Evolutionary conservation across 2,329 filamentous ascomycete genomes (phyloP), one percentile per base, ranked within the genome.

Genomic region (Monilinia laxa): DNA sequence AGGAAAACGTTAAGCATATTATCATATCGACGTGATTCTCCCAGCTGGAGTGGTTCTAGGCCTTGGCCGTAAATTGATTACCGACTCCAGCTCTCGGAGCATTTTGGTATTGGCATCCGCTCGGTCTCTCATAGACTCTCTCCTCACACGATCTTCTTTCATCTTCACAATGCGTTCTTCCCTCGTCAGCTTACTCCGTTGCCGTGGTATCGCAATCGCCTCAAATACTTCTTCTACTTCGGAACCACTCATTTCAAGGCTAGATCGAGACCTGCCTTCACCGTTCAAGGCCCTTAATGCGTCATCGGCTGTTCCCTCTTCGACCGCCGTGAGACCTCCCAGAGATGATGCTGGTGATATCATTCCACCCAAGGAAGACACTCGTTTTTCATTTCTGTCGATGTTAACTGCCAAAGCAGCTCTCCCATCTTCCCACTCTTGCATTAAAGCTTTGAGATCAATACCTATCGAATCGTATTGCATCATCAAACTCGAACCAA

Each of bases 391-490:
- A 75, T 93, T 92, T 67, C 89, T 87, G 77, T 95, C 90, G 74
- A 97, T 90, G 71, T 90, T 93, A 65, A 87, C 86, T 57, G 92
- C 88, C 63, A 99, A 81, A 7, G 92, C 88, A n/a, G 89, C 85
- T 77, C 91, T 94, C 62, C 94, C 95, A 63, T 90, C 86, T 73
- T 96, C 92, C 93, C 93, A 97, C 70, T 92, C 90, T 70, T 90
- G 84, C 78, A 93, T 87, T 60, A 97, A 80, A 54, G 89, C 85
- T 76, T 90, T 90, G 55, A 99, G 83, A 75, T 99, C 95, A 35
- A 88, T 83, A 3, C 95, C 95, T 70, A 99, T 96, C 5, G 93
- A 94, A 66, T 99, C 95, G 77, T 98, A 99, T 75, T 98, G 95
- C 28, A 88, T 80, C 83, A 97, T 89, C 51, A 98, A 83, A 69